Evolutionary conservation across 306 rosid genomes (phyloP).

Genomic region (Dryas alaskensis): DNA sequence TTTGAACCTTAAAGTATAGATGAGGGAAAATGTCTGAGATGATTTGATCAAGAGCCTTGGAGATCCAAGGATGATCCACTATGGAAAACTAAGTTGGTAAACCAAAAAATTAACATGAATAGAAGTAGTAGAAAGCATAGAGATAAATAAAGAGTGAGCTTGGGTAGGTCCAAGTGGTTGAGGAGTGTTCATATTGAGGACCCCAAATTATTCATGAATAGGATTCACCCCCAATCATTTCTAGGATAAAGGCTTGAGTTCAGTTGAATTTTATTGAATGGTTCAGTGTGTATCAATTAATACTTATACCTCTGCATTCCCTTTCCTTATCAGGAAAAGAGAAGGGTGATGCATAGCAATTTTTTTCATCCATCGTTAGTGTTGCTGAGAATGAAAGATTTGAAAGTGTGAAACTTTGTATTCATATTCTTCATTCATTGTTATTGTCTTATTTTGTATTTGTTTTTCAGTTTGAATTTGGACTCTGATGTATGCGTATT

Average conservation of each 20-base stretch:
- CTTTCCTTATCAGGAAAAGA: neutral
- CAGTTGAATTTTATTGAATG: neutral
- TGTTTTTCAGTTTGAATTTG: slow-evolving; percentile 16
- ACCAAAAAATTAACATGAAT: neutral
- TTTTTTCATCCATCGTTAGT: neutral
- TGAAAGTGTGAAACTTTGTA: neutral
- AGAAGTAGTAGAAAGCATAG: neutral
- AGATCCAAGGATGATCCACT: neutral
- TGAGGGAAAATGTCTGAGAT: neutral
- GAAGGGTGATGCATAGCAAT: neutral
- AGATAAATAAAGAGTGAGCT: neutral
- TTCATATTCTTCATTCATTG: neutral
- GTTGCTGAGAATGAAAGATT: neutral
- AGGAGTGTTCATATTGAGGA: neutral
- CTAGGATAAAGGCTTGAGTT: neutral
- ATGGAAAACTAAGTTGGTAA: neutral
- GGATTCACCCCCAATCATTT: neutral
- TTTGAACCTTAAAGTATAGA: neutral
- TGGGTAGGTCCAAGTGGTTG: neutral
- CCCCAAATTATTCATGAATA: neutral
- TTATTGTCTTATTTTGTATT: neutral
- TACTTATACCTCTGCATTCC: neutral
- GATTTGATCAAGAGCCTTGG: neutral
- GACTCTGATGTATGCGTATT: neutral
- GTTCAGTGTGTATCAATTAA: neutral